phyloP scores from a whole-genome alignment of 1,139 yeast species.

The Suhomyces maxii region DNA sequence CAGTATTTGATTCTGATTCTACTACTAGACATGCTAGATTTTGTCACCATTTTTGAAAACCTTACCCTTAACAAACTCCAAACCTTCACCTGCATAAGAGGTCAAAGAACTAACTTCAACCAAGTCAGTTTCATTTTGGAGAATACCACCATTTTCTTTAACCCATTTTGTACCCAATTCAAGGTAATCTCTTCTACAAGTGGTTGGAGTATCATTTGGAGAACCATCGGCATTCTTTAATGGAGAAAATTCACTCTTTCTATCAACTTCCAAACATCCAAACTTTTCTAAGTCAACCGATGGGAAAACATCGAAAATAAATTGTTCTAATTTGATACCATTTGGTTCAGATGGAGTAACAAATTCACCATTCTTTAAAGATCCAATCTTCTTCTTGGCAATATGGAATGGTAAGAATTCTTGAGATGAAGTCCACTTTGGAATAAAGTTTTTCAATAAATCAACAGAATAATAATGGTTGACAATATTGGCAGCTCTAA shows the following conservation, averaged over 20 bases:
- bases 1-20: not conserved
- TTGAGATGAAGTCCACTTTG: slow-evolving; percentile 69
- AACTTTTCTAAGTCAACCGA: slow-evolving; percentile 70
- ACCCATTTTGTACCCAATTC: slow-evolving; percentile 79
- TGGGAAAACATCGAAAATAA: slow-evolving; percentile 94
- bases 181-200: slow-evolving; percentile 70
- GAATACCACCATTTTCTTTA: slow-evolving; percentile 60
- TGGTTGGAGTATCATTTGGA: slow-evolving; percentile 77
- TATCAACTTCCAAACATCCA: slow-evolving; percentile 89
- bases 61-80: slow-evolving; percentile 58
- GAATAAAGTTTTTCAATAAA: slow-evolving; percentile 58
- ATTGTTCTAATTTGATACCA: slow-evolving; percentile 94
- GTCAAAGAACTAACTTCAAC: slow-evolving; percentile 81
- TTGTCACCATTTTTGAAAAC: slow-evolving; percentile 44
- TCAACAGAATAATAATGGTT: slow-evolving; percentile 91
- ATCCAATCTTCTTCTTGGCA: slow-evolving; percentile 86
- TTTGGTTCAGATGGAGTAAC: slow-evolving; percentile 72
- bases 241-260: slow-evolving; percentile 87
- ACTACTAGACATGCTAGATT: slow-evolving; percentile 20
- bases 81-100: slow-evolving; percentile 85
- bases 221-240: slow-evolving; percentile 89
- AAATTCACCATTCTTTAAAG: slow-evolving; percentile 47
- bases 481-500: slow-evolving; percentile 96
- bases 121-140: slow-evolving; percentile 42
- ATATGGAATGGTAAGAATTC: slow-evolving; percentile 84